phyloP scores from a whole-genome alignment of 2,329 filamentous ascomycete species.

The Aspergillus ochraceoroseus region DNA sequence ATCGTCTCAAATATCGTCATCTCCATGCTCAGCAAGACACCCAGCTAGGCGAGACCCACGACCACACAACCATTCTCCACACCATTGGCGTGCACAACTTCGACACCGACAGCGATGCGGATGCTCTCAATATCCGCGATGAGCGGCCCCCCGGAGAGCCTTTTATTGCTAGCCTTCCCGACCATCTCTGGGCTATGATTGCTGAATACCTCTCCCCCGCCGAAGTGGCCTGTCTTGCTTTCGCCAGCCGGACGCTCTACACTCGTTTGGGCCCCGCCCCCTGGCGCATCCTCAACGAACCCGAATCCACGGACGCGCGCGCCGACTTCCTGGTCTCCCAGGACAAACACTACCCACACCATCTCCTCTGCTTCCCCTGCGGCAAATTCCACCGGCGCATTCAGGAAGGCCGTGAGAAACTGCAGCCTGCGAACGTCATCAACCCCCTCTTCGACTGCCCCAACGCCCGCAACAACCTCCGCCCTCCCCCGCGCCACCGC shows the following conservation, averaged over 20 bases:
- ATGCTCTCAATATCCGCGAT: conserved; percentile 16
- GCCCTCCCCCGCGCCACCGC: conserved; percentile 48
- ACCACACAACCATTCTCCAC: conserved; percentile 38
- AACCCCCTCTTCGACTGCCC: conserved; percentile 57
- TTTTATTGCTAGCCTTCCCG: conserved; percentile 45
- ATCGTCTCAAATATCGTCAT: conserved; percentile 33
- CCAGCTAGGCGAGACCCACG: conserved; percentile 36
- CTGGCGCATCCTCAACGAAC: conserved; percentile 39
- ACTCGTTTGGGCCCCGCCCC: conserved; percentile 41
- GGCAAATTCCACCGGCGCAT: conserved; percentile 52
- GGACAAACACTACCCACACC: conserved; percentile 50
- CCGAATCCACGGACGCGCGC: conserved; percentile 45
- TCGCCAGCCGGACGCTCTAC: conserved; percentile 48
- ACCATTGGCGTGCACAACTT: conserved; percentile 33
- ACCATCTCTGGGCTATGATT: conserved; percentile 46
- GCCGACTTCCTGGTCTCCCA: conserved; percentile 50
- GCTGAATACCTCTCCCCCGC: conserved; percentile 40
- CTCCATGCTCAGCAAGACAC: conserved; percentile 29
- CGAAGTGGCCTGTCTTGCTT: conserved; percentile 49
- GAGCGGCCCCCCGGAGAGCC: conserved; percentile 37
- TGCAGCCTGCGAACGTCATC: conserved; percentile 51
- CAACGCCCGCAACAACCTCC: conserved; percentile 47
- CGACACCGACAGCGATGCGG: conserved; percentile 21
- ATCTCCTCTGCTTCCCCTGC: conserved; percentile 58
- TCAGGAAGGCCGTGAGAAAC: conserved; percentile 50